A percentile compares a stretch with the other conserved stretches of the same genome.
Evolutionary conservation across 805 yeast genomes (phyloP).

Genomic region (Barnettozyma vustinii): DNA sequence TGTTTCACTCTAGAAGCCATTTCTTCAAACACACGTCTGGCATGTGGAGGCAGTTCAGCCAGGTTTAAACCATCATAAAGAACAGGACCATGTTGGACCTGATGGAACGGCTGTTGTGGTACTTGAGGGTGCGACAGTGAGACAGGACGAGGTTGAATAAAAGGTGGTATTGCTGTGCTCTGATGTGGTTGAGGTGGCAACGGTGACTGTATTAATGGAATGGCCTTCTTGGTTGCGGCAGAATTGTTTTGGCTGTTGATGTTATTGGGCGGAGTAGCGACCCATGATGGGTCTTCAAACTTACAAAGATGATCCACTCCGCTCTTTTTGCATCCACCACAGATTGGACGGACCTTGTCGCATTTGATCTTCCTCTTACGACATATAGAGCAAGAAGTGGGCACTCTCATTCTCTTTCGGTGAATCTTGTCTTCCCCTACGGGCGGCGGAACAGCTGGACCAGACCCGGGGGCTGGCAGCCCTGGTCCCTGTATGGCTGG

Average conservation of each 20-base stretch:
- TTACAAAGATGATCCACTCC: constrained; percentile 53
- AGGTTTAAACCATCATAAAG: constrained; percentile 5
- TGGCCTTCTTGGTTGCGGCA: not conserved
- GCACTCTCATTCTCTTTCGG: constrained; percentile 41
- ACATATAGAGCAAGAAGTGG: constrained; percentile 43
- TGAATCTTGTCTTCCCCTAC: constrained; percentile 2
- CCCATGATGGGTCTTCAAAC: constrained; percentile 55
- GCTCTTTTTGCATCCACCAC: constrained; percentile 49
- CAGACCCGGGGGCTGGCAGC: not conserved
- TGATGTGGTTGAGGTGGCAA: not conserved
- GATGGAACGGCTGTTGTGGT: not conserved
- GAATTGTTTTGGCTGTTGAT: not conserved
- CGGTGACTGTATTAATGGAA: not conserved
- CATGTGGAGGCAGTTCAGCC: constrained; percentile 7
- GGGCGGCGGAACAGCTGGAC: not conserved
- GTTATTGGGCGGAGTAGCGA: constrained; percentile 27
- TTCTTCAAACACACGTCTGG: constrained; percentile 22
- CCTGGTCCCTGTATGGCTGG: not conserved
- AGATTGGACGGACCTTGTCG: constrained; percentile 45
- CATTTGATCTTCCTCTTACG: constrained; percentile 43
- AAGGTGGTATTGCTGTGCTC: not conserved
- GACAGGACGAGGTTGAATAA: not conserved
- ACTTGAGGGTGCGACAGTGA: not conserved
- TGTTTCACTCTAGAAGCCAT: constrained; percentile 39
- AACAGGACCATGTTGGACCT: not conserved